Evolutionary conservation across 2,329 filamentous ascomycete genomes (phyloP).

Genomic region (Trichoderma sp.): DNA sequence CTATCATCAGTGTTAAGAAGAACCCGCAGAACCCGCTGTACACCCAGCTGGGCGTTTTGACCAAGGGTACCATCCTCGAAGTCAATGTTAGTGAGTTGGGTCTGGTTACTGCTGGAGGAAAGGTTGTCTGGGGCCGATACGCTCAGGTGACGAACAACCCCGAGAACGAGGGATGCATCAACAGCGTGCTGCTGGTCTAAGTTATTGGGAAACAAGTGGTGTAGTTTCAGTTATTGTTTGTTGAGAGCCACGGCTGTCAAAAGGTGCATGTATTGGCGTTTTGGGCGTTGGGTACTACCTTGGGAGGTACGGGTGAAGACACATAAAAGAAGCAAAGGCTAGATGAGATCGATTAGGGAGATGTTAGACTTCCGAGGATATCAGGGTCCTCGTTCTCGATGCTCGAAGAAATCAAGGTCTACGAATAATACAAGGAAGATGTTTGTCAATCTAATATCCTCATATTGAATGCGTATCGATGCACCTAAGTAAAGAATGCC

Average conservation of each 20-base stretch:
- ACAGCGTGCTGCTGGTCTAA: constrained; percentile 45
- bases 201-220: background rate
- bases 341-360: constrained; percentile 9
- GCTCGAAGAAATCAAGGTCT: background rate
- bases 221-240: background rate
- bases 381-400: background rate
- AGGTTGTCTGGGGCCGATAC: constrained; percentile 90
- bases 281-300: constrained; percentile 31
- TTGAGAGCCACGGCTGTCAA: constrained; percentile 8
- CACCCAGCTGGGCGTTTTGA: constrained; percentile 88
- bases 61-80: constrained; percentile 79
- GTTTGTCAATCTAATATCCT: background rate
- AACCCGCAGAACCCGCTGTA: constrained; percentile 84
- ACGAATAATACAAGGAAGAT: background rate
- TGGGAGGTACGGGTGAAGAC: constrained; percentile 17
- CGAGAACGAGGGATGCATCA: constrained; percentile 53
- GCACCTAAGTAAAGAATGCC: no score
- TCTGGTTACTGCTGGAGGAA: constrained; percentile 85
- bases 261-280: constrained; percentile 38
- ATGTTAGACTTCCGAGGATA: constrained; percentile 14
- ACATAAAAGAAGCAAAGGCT: background rate
- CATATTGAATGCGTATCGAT: no score
- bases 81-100: constrained; percentile 94
- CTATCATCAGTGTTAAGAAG: constrained; percentile 70
- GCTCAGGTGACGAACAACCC: constrained; percentile 57